These are phyloP conservation scores for Globisporangium echinulatum DNA, from an alignment of 352 stramenopile genomes.

Conservation along the genomic window DNA sequence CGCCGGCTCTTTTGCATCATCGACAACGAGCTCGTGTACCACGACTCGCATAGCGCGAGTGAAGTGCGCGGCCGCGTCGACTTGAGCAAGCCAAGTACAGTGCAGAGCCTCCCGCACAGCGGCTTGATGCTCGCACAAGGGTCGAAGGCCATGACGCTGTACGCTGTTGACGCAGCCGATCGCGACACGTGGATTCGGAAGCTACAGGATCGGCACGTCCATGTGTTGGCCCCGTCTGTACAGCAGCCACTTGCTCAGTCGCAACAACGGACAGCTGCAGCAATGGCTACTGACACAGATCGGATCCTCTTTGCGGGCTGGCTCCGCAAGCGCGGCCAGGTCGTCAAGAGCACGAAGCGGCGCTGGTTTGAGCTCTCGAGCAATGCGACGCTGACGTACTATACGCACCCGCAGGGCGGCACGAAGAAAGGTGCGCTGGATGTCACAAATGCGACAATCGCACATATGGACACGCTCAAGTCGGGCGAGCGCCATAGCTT, in stretches of 20 bases:
- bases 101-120: slow-evolving; percentile 65
- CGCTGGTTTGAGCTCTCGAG: slow-evolving; percentile 79
- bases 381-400: slow-evolving; percentile 61
- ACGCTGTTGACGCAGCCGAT: slow-evolving; percentile 67
- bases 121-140: slow-evolving; percentile 73
- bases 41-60: slow-evolving; percentile 70
- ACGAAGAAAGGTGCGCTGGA: slow-evolving; percentile 72
- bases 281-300: slow-evolving; percentile 44
- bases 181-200: slow-evolving; percentile 82
- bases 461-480: slow-evolving; percentile 70
- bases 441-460: slow-evolving; percentile 46
- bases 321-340: slow-evolving; percentile 76
- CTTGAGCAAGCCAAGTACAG: slow-evolving; percentile 50
- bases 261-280: slow-evolving; percentile 6
- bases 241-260: slow-evolving; percentile 13
- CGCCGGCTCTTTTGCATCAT: slow-evolving; percentile 82
- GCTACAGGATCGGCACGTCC: slow-evolving; percentile 61
- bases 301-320: slow-evolving; percentile 71
- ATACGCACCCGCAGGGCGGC: slow-evolving; percentile 60
- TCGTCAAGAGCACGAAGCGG: slow-evolving; percentile 84
- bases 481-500: slow-evolving; percentile 81
- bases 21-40: slow-evolving; percentile 81
- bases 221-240: slow-evolving; percentile 43
- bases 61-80: slow-evolving; percentile 75
- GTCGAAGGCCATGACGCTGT: slow-evolving; percentile 74